phyloP scores from a whole-genome alignment of 495 filamentous ascomycete species.

The Apiosordaria backusii region DNA sequence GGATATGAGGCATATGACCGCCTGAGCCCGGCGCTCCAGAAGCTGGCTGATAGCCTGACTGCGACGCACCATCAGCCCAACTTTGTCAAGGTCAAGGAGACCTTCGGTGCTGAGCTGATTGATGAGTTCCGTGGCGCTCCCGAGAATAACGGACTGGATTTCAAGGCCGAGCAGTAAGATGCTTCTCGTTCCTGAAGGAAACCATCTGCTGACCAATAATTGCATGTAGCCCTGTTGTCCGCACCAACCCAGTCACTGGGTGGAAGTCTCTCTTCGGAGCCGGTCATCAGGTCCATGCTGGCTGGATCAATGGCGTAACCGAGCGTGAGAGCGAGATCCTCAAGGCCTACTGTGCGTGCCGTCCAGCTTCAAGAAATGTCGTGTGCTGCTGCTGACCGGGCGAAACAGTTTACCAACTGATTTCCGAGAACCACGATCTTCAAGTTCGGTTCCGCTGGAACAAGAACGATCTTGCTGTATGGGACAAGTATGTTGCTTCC shows the following conservation, averaged over 20 bases:
- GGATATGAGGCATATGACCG: conserved; percentile 72
- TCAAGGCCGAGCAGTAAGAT: conserved; percentile 55
- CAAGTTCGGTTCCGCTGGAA: conserved; percentile 67
- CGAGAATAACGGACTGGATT: conserved; percentile 58
- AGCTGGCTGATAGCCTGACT: conserved; percentile 61
- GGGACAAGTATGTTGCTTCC: conserved; percentile 52
- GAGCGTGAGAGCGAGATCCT: conserved; percentile 58
- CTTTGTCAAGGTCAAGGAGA: conserved; percentile 53
- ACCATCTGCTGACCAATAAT: conserved; percentile 15
- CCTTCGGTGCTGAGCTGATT: conserved; percentile 54
- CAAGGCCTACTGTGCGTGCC: conserved; percentile 52
- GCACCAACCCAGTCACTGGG: conserved; percentile 71
- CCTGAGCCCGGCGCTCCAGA: conserved; percentile 56
- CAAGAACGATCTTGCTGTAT: conserved; percentile 61
- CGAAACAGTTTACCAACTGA: conserved; percentile 48
- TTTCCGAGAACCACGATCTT: conserved; percentile 69
- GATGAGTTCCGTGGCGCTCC: conserved; percentile 57
- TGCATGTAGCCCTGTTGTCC: conserved; percentile 58
- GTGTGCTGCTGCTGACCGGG: conserved; percentile 5
- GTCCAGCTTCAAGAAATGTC: not conserved
- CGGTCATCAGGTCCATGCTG: conserved; percentile 50
- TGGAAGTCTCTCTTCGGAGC: conserved; percentile 68
- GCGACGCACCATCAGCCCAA: conserved; percentile 59
- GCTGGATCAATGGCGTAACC: conserved; percentile 60
- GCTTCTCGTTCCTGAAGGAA: not conserved